Evolutionary conservation across 2,329 filamentous ascomycete species (phyloP), one percentile per base, ranked within the genome.

Genomic region (Huntiella moniliformis): DNA sequence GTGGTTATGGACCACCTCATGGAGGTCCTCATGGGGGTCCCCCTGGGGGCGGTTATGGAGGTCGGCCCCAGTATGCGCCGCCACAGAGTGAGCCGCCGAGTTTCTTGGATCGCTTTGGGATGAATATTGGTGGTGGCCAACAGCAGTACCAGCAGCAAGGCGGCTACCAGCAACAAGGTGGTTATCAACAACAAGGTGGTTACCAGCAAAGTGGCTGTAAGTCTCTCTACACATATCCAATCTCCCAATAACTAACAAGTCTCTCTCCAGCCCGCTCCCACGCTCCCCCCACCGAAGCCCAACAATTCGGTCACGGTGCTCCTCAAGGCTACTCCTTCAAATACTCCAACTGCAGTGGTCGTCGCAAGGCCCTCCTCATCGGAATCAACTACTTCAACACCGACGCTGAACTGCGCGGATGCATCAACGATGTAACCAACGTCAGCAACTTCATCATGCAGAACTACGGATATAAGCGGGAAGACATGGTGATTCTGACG

Each of bases 361-460:
- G 70, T 52, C 70, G 80, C 55, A 84, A 83, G 64, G 81, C 81
- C 5, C 63, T 86, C 47, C 63, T 86, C 47, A 82, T 86, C 51
- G 81, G 81, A 44, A 83, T 86, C 67, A 86, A 86, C 67, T 86
- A 86, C 65, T 79, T 84, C 54, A 74, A 76, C 44, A 77, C 82
- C 56, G 62, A 75, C 16, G 79, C 74, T 42, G 77, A 83, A 65
- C 70, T 86, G 45, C 68, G 75, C 50, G 81, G 81, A 38, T 86
- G 81, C 61, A 83, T 86, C 68, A 86, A 86, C 61, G 81, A 86
- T 58, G 78, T 81, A 32, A 76, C 79, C 63, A 86, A 86, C 58
- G 73, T 86, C 61, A 82, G 78, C 31, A 63, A 63, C 46, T 86
- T 83, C 60, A 63, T 86, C 50, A 75, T 77, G 52, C 68, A 77